Percentiles rank a stretch among this genome's conserved stretches.
Evolutionary conservation across 352 stramenopile genomes (phyloP).

Genomic region (Globisporangium barbulae): DNA sequence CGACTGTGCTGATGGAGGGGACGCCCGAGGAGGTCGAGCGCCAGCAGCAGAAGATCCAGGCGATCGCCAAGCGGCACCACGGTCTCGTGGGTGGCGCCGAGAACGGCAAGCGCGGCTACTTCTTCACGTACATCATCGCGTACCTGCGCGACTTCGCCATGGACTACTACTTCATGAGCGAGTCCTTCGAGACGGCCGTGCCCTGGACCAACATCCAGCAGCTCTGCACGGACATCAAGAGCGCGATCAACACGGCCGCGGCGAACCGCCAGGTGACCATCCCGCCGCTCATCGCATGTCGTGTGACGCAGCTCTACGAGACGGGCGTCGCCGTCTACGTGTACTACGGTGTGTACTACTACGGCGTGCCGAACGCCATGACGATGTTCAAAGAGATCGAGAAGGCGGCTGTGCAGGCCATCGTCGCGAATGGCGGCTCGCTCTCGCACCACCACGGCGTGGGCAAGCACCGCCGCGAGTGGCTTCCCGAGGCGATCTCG

Average conservation of each 20-base stretch:
- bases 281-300: constrained; percentile 87
- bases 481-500: constrained; percentile 83
- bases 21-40: constrained; percentile 37
- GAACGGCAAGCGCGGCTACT: constrained; percentile 90
- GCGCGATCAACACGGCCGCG: constrained; percentile 42
- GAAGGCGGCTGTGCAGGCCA: constrained; percentile 69
- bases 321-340: constrained; percentile 95
- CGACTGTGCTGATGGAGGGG: constrained; percentile 88
- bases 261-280: constrained; percentile 52
- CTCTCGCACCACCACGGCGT: constrained; percentile 96
- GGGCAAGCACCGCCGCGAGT: constrained; percentile 90
- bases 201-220: constrained; percentile 67
- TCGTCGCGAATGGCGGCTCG: constrained; percentile 88
- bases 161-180: constrained; percentile 90
- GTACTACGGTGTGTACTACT: constrained; percentile 95
- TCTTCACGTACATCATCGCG: constrained; percentile 94
- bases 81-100: constrained; percentile 81
- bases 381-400: constrained; percentile 82
- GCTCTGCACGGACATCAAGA: constrained; percentile 52
- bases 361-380: constrained; percentile 74
- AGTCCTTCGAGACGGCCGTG: constrained; percentile 89
- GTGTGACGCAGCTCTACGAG: constrained; percentile 95
- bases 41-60: constrained; percentile 55
- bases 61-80: constrained; percentile 69
- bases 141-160: constrained; percentile 94